phyloP scores from a whole-genome alignment of 768 basidiomycete species.

The Clitopilus hobsonii region DNA sequence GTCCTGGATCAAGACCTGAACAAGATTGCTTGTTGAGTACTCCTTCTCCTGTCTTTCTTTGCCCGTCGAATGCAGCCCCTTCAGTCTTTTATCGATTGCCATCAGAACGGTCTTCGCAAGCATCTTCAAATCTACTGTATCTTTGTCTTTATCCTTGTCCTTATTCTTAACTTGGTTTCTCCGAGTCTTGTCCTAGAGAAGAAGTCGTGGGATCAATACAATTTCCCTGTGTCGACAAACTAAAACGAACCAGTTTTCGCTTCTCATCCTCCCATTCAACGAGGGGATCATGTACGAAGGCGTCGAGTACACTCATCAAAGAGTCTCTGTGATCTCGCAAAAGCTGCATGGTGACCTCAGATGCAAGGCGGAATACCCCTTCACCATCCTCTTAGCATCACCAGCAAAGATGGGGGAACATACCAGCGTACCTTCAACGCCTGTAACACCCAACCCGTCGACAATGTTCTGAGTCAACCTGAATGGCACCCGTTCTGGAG shows the following conservation, averaged over 20 bases:
- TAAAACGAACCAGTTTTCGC: slow-evolving; percentile 47
- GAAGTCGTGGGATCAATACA: background rate
- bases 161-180: slow-evolving; percentile 46
- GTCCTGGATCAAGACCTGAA: slow-evolving; percentile 88
- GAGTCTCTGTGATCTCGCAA: slow-evolving; percentile 89
- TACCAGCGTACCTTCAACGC: slow-evolving; percentile 70
- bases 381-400: background rate
- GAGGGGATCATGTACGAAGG: slow-evolving; percentile 95
- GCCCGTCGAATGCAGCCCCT: slow-evolving; percentile 57
- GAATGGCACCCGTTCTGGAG: slow-evolving; percentile 91
- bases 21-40: slow-evolving; percentile 78
- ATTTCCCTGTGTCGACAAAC: background rate
- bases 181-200: slow-evolving; percentile 40
- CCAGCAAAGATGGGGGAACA: background rate
- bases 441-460: slow-evolving; percentile 89
- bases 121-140: slow-evolving; percentile 51
- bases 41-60: slow-evolving; percentile 51
- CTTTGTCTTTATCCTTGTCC: too few relatives aligned
- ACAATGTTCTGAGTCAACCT: slow-evolving; percentile 90
- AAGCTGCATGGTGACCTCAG: slow-evolving; percentile 85
- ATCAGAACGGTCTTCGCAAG: slow-evolving; percentile 74
- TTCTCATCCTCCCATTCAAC: slow-evolving; percentile 93
- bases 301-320: slow-evolving; percentile 92
- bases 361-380: slow-evolving; percentile 89
- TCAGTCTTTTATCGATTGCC: slow-evolving; percentile 82